Conservation (phyloP, 2,329 filamentous ascomycete genomes). For the Cladorrhinum sp. region DNA sequence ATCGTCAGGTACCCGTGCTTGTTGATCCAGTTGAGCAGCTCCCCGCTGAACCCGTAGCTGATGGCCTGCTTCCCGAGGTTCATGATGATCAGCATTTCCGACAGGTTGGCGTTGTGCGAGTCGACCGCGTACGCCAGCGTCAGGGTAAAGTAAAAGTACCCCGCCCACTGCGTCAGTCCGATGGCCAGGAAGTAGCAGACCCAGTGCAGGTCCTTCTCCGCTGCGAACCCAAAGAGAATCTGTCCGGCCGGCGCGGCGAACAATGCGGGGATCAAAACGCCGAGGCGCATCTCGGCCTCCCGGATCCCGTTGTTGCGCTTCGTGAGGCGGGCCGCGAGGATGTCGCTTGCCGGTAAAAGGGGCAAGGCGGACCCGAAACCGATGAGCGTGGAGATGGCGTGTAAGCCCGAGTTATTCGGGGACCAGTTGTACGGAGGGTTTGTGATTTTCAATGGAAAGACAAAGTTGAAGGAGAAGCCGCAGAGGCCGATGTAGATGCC, state of each 20-base stretch:
- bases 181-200: constrained; percentile 48
- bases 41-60: constrained; percentile 50
- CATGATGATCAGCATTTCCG: constrained; percentile 61
- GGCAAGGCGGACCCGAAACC: constrained; percentile 41
- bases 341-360: constrained; percentile 42
- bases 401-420: constrained; percentile 43
- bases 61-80: constrained; percentile 57
- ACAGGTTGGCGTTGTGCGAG: constrained; percentile 56
- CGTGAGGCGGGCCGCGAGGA: constrained; percentile 42
- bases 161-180: constrained; percentile 46
- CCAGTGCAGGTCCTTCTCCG: constrained; percentile 41
- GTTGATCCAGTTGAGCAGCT: constrained; percentile 50
- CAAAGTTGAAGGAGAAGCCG: constrained; percentile 48
- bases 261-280: constrained; percentile 37
- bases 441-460: constrained; percentile 47
- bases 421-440: constrained; percentile 46
- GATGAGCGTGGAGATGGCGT: constrained; percentile 40
- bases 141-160: constrained; percentile 56
- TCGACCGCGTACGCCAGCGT: constrained; percentile 61
- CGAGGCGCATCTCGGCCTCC: constrained; percentile 48
- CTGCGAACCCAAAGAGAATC: constrained; percentile 41
- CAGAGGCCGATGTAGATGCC: constrained; percentile 48
- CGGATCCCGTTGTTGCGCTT: constrained; percentile 44
- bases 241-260: constrained; percentile 41
- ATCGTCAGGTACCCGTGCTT: constrained; percentile 48